phyloP scores from a whole-genome alignment of 352 stramenopile genomes.

The Albugo candida region DNA sequence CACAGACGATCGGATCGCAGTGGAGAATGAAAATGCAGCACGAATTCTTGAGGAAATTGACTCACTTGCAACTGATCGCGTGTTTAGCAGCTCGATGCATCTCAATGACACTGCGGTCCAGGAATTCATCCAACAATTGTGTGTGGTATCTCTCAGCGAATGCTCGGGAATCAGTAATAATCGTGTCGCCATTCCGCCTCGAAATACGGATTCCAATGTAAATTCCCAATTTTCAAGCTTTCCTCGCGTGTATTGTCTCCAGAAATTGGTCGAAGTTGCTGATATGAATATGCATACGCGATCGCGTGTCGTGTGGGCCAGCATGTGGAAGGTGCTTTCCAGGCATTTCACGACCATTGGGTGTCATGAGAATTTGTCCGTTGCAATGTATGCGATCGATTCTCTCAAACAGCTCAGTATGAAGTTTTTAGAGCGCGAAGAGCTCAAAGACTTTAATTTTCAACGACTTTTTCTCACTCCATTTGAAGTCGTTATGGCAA shows the following conservation, averaged over 20 bases:
- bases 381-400: slow-evolving; percentile 99
- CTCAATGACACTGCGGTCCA: slow-evolving; percentile 59
- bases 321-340: slow-evolving; percentile 93
- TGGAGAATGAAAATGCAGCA: slow-evolving; percentile 71
- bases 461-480: slow-evolving; percentile 95
- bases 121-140: slow-evolving; percentile 83
- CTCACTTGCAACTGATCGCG: slow-evolving; percentile 69
- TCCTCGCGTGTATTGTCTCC: slow-evolving; percentile 95
- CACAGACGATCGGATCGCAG: slow-evolving; percentile 44
- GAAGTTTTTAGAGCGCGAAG: slow-evolving; percentile 98
- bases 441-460: slow-evolving; percentile 98
- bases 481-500: slow-evolving; percentile 90
- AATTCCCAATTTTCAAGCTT: slow-evolving; percentile 17
- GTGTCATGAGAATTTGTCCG: slow-evolving; percentile 89
- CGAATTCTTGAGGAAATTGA: slow-evolving; percentile 74
- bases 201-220: slow-evolving; percentile 4
- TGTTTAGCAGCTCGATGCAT: slow-evolving; percentile 79
- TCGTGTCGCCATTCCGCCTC: slow-evolving; percentile 11
- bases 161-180: slow-evolving; percentile 43
- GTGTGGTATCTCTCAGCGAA: slow-evolving; percentile 81
- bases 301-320: slow-evolving; percentile 92
- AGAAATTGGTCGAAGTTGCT: slow-evolving; percentile 98
- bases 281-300: slow-evolving; percentile 98
- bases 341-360: slow-evolving; percentile 96
- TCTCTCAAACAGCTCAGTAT: slow-evolving; percentile 98